Evolutionary conservation across 1,139 yeast species (phyloP).

Genomic region (Lodderomyces pseudojiufengensis): DNA sequence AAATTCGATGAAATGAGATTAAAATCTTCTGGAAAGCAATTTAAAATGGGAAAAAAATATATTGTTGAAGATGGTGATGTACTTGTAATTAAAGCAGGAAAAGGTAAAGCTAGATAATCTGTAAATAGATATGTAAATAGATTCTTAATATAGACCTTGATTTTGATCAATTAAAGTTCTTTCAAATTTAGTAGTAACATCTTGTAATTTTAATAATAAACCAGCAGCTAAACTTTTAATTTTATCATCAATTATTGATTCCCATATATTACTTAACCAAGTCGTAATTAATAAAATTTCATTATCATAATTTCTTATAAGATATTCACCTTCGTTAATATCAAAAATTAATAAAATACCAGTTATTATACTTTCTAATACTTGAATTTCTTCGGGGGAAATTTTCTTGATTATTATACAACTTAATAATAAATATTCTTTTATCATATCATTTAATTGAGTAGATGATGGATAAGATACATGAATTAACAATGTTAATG

Average conservation of each 20-base stretch:
- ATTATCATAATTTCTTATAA: conserved; percentile 26
- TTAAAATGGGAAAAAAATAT: conserved; percentile 68
- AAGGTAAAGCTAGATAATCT: conserved; percentile 27
- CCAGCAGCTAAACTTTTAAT: conserved; percentile 51
- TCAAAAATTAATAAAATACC: conserved; percentile 47
- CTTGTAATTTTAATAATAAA: conserved; percentile 37
- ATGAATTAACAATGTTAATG: conserved; percentile 53
- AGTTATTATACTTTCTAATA: conserved; percentile 46
- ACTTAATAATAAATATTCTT: conserved; percentile 46
- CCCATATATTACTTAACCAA: conserved; percentile 47
- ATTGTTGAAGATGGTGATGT: conserved; percentile 77
- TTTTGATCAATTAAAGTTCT: conserved; percentile 17
- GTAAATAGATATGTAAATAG: too few species aligned
- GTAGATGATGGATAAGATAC: conserved; percentile 54
- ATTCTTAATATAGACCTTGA: conserved; percentile 16
- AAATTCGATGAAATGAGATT: conserved; percentile 42
- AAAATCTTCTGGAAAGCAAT: conserved; percentile 48
- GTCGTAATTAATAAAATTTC: conserved; percentile 31
- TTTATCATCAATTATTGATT: conserved; percentile 40
- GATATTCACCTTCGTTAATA: conserved; percentile 35
- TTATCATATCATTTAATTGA: conserved; percentile 54
- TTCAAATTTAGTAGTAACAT: conserved; percentile 17
- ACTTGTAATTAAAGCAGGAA: conserved; percentile 54
- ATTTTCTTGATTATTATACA: conserved; percentile 22
- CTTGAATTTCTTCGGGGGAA: conserved; percentile 27